phyloP scores from a whole-genome alignment of 192 early-diverging fungal species.

The Backusella liffmaniae region DNA sequence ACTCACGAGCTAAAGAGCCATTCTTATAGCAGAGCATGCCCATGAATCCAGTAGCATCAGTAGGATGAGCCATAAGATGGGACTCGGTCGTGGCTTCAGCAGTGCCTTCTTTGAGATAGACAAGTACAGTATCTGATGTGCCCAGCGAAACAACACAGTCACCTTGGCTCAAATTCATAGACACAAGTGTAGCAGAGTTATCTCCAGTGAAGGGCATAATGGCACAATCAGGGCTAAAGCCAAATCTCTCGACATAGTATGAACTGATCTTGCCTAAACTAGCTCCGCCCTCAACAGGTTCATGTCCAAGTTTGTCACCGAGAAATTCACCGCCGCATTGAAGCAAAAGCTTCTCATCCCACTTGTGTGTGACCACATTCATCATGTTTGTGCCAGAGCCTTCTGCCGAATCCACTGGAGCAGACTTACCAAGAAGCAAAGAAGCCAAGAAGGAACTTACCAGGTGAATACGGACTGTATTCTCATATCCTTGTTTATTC shows the following conservation, averaged over 20 bases:
- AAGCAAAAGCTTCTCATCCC: constrained; percentile 49
- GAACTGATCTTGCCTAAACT: constrained; percentile 47
- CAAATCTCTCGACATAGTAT: constrained; percentile 69
- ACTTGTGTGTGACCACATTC: constrained; percentile 56
- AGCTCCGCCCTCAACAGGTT: constrained; percentile 38
- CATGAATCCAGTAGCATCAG: constrained; percentile 54
- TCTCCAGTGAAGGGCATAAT: constrained; percentile 77
- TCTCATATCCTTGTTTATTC: constrained; percentile 33
- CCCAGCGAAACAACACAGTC: constrained; percentile 75
- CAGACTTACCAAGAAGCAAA: constrained; percentile 55
- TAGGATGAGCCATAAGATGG: constrained; percentile 59
- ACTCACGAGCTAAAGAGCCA: constrained; percentile 77
- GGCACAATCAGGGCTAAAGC: constrained; percentile 55
- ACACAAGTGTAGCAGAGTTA: constrained; percentile 70
- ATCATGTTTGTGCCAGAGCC: constrained; percentile 83
- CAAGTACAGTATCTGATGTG: constrained; percentile 76
- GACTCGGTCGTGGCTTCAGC: constrained; percentile 29
- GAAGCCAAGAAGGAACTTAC: constrained; percentile 73
- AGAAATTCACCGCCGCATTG: constrained; percentile 41
- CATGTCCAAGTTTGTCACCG: constrained; percentile 42
- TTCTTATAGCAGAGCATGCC: constrained; percentile 86
- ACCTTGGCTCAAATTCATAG: constrained; percentile 47
- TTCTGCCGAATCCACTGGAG: constrained; percentile 68
- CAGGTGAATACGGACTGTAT: constrained; percentile 64
- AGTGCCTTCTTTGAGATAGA: constrained; percentile 44